A percentile compares a stretch with the other conserved stretches of the same genome.
Evolutionary conservation across 768 basidiomycete species (phyloP).

Genomic region (Kwoniella europaea): DNA sequence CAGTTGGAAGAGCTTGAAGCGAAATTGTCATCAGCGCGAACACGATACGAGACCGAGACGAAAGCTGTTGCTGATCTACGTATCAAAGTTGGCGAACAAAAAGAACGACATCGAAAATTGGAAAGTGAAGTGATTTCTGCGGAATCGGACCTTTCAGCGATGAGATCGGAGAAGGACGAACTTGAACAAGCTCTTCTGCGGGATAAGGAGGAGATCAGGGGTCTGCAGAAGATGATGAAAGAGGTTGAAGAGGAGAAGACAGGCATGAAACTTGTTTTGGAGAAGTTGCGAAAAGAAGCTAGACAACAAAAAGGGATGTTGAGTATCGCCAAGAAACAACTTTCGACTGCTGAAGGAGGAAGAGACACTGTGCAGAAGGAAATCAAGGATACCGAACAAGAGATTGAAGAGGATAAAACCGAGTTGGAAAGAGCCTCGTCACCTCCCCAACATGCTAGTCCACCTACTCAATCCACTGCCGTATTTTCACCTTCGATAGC

Average conservation of each 20-base stretch:
- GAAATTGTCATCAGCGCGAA: constrained; percentile 80
- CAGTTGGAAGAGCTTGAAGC: constrained; percentile 80
- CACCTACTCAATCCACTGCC: constrained; percentile 13
- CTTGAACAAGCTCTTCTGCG: constrained; percentile 81
- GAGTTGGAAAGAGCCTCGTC: constrained; percentile 26
- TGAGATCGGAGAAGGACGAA: constrained; percentile 88
- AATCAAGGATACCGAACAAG: constrained; percentile 66
- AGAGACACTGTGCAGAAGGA: constrained; percentile 73
- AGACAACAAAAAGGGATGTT: constrained; percentile 95
- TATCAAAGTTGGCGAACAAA: constrained; percentile 72
- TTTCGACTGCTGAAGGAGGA: constrained; percentile 80
- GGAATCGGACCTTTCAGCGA: constrained; percentile 88
- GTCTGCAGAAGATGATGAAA: constrained; percentile 79
- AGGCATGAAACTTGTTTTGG: constrained; percentile 72
- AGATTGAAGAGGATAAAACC: constrained; percentile 63
- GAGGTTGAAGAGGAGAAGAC: constrained; percentile 78
- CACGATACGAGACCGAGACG: constrained; percentile 83
- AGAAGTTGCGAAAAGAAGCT: constrained; percentile 89
- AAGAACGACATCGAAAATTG: constrained; percentile 71
- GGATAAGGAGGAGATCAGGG: constrained; percentile 93
- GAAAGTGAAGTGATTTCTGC: constrained; percentile 80
- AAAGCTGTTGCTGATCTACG: constrained; percentile 70
- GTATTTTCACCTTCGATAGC: constrained; percentile 61
- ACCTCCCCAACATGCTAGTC: constrained; percentile 10
- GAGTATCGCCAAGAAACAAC: constrained; percentile 92